Conservation (phyloP, 805 yeast species). For the Tetrapisispora iriomotensis region DNA sequence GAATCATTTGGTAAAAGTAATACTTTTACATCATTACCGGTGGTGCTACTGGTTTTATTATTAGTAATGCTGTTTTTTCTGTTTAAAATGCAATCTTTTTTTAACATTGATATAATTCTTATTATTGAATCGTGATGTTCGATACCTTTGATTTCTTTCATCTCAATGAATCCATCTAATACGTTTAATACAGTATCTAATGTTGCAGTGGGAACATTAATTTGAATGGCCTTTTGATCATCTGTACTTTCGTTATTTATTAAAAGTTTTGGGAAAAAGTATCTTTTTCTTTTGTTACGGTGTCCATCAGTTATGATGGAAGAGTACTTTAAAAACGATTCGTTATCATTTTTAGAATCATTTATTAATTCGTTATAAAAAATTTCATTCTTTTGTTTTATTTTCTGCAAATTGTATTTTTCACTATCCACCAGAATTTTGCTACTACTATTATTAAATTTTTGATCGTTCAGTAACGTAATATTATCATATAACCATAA, state of each 20-base stretch:
- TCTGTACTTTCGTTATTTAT: not conserved
- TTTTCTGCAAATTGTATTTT: not conserved
- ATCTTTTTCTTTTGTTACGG: constrained; percentile 7
- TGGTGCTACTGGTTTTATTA: not conserved
- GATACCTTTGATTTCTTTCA: constrained; percentile 7
- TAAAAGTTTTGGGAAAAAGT: constrained; percentile 9
- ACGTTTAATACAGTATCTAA: constrained; percentile 18
- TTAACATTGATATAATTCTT: constrained; percentile 20
- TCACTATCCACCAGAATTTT: not conserved
- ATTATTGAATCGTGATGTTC: constrained; percentile 16
- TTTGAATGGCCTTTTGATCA: not conserved
- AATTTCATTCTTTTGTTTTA: constrained; percentile 9
- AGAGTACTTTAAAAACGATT: constrained; percentile 15
- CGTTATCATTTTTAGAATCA: constrained; percentile 16
- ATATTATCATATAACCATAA: constrained; percentile 25
- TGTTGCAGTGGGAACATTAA: constrained; percentile 10
- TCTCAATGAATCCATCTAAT: constrained; percentile 12
- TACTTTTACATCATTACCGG: not conserved
- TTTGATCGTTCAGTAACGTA: constrained; percentile 6
- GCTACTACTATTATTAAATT: not conserved
- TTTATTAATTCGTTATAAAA: constrained; percentile 15
- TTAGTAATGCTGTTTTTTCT: not conserved
- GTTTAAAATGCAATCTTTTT: constrained; percentile 15
- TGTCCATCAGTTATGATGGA: constrained; percentile 18
- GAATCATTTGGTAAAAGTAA: constrained; percentile 1